Conservation (phyloP, 331 rosid genomes). For the Telfairia occidentalis region DNA sequence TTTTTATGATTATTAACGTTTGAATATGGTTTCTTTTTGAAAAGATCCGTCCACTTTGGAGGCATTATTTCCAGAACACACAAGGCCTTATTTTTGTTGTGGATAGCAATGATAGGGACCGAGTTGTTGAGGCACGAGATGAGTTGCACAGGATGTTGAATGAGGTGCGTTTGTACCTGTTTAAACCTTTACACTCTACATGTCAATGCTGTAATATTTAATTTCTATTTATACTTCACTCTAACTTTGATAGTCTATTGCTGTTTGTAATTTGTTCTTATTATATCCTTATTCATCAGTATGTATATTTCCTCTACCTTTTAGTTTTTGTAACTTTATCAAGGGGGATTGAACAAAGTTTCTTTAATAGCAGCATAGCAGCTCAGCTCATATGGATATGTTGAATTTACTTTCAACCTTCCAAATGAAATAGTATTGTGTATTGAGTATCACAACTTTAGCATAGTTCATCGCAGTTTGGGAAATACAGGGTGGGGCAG, state of each 20-base stretch:
- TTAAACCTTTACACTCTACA: neutral
- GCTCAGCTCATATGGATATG: neutral
- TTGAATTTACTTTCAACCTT: neutral
- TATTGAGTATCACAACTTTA: neutral
- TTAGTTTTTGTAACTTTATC: neutral
- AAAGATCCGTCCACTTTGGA: conserved; percentile 14
- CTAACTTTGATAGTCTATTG: neutral
- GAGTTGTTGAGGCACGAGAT: conserved; percentile 16
- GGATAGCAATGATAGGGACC: conserved; percentile 12
- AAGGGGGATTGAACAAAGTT: neutral
- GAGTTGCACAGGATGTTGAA: conserved; percentile 19
- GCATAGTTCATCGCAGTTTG: neutral
- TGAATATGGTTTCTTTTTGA: neutral
- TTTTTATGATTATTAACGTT: neutral
- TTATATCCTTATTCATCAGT: neutral
- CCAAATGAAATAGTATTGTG: neutral
- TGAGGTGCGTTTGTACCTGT: conserved; percentile 1
- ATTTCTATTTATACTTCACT: neutral
- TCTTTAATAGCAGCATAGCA: neutral
- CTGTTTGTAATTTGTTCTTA: neutral
- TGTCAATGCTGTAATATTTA: neutral
- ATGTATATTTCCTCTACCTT: neutral
- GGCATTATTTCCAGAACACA: conserved; percentile 10
- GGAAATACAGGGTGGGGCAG: neutral
- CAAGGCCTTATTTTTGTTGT: conserved; percentile 11